These are phyloP conservation scores for Scheffersomyces parashehatae DNA, from an alignment of 1,139 yeast genomes.

Conservation along the genomic window DNA sequence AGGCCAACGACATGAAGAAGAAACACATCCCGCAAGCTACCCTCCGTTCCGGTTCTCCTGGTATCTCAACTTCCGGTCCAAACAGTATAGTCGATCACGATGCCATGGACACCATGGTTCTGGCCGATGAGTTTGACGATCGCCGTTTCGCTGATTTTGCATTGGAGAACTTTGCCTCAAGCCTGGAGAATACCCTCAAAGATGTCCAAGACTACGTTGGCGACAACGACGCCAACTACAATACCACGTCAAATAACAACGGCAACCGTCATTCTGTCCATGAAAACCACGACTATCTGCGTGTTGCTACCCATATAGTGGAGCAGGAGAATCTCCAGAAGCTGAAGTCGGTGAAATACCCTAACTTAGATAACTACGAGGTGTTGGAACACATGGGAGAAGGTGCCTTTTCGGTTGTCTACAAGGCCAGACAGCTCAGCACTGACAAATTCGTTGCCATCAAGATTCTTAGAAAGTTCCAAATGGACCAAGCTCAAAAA, in stretches of 20 bases:
- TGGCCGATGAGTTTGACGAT: constrained; percentile 4
- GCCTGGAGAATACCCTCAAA: neutral
- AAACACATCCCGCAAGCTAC: constrained; percentile 9
- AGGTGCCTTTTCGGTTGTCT: constrained; percentile 91
- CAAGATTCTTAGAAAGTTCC: constrained; percentile 55
- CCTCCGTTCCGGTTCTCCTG: neutral
- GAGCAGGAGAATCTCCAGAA: constrained; percentile 55
- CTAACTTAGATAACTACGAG: constrained; percentile 43
- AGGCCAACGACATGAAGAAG: constrained; percentile 52
- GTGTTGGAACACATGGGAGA: constrained; percentile 58
- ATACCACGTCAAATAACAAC: constrained; percentile 5
- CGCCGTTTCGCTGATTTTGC: neutral
- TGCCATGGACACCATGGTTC: constrained; percentile 2
- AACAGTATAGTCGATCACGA: neutral
- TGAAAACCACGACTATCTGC: constrained; percentile 41
- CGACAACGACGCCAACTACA: constrained; percentile 7
- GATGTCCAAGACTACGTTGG: neutral
- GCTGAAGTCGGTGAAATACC: constrained; percentile 43
- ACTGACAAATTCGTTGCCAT: constrained; percentile 56
- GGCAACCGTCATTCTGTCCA: constrained; percentile 1
- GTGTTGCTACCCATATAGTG: constrained; percentile 61
- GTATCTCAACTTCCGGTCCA: neutral
- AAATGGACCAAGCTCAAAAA: constrained; percentile 54
- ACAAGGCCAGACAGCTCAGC: constrained; percentile 58
- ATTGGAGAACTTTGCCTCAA: neutral